phyloP scores from a whole-genome alignment of 345 rosid genomes.

The Crucihimalaya himalaica region DNA sequence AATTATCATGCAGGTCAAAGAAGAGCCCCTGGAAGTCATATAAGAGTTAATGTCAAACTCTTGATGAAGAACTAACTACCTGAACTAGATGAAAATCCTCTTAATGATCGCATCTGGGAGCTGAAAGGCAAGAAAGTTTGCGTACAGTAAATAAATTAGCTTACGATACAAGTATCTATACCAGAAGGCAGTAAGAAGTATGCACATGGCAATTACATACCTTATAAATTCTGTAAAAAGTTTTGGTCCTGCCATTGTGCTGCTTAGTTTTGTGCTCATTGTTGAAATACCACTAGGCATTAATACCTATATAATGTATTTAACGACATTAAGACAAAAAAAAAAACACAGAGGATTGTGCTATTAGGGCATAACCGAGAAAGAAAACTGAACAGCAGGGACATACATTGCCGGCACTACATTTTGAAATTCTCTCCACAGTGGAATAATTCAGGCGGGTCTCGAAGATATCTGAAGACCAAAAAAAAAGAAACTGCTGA shows the following conservation, averaged over 20 bases:
- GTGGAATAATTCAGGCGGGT: conserved; percentile 29
- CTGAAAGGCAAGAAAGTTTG: conserved; percentile 45
- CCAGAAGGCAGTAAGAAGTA: neutral
- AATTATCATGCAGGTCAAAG: conserved; percentile 4
- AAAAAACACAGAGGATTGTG: neutral
- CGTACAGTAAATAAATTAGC: neutral
- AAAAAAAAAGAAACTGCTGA: conserved; percentile 11
- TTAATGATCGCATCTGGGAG: conserved; percentile 48
- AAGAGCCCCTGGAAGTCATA: conserved; percentile 5
- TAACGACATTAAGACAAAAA: neutral
- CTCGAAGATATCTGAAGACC: conserved; percentile 55
- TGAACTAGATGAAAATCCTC: conserved; percentile 79
- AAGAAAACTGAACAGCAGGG: neutral
- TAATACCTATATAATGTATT: conserved; percentile 45
- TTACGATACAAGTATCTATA: conserved; percentile 10
- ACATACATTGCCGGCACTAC: conserved; percentile 50
- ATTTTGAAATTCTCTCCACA: conserved; percentile 41
- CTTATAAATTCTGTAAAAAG: conserved; percentile 37
- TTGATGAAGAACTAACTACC: conserved; percentile 43
- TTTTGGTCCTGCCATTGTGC: conserved; percentile 44
- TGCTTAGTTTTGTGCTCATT: conserved; percentile 42
- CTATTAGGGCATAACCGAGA: neutral
- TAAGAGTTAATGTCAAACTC: neutral
- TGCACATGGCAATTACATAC: conserved; percentile 30
- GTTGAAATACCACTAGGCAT: conserved; percentile 43